Conservation (phyloP, 805 yeast genomes). For the Monosporozyma siamensis region DNA sequence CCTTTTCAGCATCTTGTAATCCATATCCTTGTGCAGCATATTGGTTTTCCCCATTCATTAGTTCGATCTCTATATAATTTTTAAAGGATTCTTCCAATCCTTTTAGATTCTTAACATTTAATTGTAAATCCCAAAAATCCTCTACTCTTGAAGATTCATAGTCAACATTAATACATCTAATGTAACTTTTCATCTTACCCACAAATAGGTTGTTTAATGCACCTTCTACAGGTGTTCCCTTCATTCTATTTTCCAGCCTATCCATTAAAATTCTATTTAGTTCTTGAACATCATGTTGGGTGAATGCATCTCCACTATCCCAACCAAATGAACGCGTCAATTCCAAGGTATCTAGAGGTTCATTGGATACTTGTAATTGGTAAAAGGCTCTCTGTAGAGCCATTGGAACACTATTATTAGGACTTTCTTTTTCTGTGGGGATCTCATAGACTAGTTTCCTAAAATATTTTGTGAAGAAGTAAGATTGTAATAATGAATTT, state of each 20-base stretch:
- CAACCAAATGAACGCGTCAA: slow-evolving; percentile 92
- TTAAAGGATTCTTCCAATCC: slow-evolving; percentile 68
- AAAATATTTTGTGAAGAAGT: slow-evolving; percentile 75
- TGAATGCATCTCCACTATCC: slow-evolving; percentile 91
- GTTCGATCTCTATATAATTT: slow-evolving; percentile 81
- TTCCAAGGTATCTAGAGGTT: slow-evolving; percentile 76
- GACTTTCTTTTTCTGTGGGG: slow-evolving; percentile 58
- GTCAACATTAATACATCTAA: slow-evolving; percentile 85
- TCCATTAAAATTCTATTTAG: slow-evolving; percentile 93
- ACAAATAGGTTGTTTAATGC: slow-evolving; percentile 76
- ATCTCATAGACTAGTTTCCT: slow-evolving; percentile 81
- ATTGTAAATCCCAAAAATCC: slow-evolving; percentile 96
- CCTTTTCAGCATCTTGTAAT: slow-evolving; percentile 91
- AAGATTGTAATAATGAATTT: slow-evolving; percentile 84
- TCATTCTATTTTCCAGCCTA: slow-evolving; percentile 81
- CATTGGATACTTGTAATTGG: slow-evolving; percentile 58
- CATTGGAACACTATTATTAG: slow-evolving; percentile 57
- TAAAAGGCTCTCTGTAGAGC: slow-evolving; percentile 87
- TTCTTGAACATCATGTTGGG: slow-evolving; percentile 98
- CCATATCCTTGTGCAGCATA: slow-evolving; percentile 88
- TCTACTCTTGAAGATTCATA: slow-evolving; percentile 87
- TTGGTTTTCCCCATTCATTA: slow-evolving; percentile 89
- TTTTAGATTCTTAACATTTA: slow-evolving; percentile 78
- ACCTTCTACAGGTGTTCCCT: slow-evolving; percentile 72
- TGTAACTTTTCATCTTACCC: slow-evolving; percentile 92